phyloP scores from a whole-genome alignment of 2,329 filamentous ascomycete species.

The Neoscytalidium dimidiatum region DNA sequence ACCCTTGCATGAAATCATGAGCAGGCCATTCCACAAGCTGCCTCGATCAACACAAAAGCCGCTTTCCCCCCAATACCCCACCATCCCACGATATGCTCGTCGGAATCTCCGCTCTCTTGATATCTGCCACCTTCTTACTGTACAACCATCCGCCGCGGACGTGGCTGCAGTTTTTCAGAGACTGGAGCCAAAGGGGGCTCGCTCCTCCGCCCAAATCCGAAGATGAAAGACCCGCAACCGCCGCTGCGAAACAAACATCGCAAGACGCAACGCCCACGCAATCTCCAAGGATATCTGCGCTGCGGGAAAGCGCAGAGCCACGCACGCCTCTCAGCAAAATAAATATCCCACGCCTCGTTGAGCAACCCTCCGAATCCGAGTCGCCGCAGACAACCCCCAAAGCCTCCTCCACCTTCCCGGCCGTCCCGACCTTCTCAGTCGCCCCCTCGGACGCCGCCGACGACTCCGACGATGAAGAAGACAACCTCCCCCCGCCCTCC shows the following conservation, averaged over 20 bases:
- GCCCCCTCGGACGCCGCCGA: conserved; percentile 27
- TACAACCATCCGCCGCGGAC: conserved; percentile 38
- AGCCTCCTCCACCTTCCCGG: conserved; percentile 7
- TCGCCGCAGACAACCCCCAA: conserved; percentile 20
- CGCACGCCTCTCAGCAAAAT: not conserved
- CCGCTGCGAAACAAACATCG: not conserved
- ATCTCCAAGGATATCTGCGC: conserved; percentile 17
- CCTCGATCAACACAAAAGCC: conserved; percentile 11
- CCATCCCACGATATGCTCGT: conserved; percentile 33
- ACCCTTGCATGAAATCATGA: conserved; percentile 14
- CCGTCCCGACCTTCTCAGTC: conserved; percentile 36
- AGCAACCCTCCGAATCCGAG: conserved; percentile 7
- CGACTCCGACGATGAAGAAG: conserved; percentile 33
- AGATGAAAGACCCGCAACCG: not conserved
- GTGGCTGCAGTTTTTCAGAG: conserved; percentile 29
- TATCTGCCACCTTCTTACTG: conserved; percentile 38
- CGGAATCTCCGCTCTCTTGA: conserved; percentile 38
- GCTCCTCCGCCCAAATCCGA: conserved; percentile 1
- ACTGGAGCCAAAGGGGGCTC: not conserved
- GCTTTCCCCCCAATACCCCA: not conserved
- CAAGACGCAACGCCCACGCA: not conserved
- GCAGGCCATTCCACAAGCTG: conserved; percentile 5
- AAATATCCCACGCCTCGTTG: conserved; percentile 22
- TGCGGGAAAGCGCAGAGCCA: not conserved
- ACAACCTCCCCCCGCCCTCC: conserved; percentile 41